Percentiles rank a stretch among this genome's conserved stretches.
Evolutionary conservation across 139 green algal species (phyloP).

Genomic region (Micromonas pusilla): DNA sequence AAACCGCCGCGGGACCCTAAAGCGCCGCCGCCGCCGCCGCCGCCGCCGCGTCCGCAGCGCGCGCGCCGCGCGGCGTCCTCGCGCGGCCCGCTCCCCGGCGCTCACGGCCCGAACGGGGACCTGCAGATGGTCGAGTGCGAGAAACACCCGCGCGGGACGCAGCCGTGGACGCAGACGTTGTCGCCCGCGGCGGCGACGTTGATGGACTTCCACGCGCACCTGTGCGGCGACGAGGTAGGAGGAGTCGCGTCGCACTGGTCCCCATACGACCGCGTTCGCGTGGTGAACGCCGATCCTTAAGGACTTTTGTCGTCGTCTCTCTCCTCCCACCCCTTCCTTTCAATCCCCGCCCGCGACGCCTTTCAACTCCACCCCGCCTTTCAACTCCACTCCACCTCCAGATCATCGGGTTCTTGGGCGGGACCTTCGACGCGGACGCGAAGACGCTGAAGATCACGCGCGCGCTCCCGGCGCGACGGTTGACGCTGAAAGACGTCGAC

Average conservation of each 20-base stretch:
- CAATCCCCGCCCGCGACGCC: too few relatives aligned
- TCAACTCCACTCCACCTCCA: too few relatives aligned
- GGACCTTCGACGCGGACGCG: conserved; percentile 14
- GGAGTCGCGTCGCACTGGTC: too few relatives aligned
- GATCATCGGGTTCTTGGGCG: conserved; percentile 32
- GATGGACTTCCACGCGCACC: conserved; percentile 32
- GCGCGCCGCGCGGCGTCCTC: not conserved
- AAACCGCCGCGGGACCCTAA: conserved; percentile 5
- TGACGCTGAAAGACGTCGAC: conserved; percentile 33
- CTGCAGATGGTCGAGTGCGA: conserved; percentile 47
- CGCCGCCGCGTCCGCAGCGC: conserved; percentile 11
- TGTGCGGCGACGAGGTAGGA: conserved; percentile 40
- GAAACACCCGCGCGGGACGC: conserved; percentile 40
- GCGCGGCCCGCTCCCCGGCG: not conserved
- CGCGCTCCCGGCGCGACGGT: conserved; percentile 37
- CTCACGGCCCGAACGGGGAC: not conserved
- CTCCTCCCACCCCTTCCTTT: too few relatives aligned
- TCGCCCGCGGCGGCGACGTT: not conserved
- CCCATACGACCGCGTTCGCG: too few relatives aligned
- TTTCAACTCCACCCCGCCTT: too few relatives aligned
- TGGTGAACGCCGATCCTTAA: too few relatives aligned
- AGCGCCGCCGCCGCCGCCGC: conserved; percentile 6
- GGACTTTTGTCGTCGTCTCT: too few relatives aligned
- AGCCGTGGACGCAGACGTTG: conserved; percentile 14
- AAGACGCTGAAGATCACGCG: conserved; percentile 7